Evolutionary conservation across 208 protist genomes (phyloP), one percentile per base, ranked within the genome.

Genomic region (Wallacemonas sp.): DNA sequence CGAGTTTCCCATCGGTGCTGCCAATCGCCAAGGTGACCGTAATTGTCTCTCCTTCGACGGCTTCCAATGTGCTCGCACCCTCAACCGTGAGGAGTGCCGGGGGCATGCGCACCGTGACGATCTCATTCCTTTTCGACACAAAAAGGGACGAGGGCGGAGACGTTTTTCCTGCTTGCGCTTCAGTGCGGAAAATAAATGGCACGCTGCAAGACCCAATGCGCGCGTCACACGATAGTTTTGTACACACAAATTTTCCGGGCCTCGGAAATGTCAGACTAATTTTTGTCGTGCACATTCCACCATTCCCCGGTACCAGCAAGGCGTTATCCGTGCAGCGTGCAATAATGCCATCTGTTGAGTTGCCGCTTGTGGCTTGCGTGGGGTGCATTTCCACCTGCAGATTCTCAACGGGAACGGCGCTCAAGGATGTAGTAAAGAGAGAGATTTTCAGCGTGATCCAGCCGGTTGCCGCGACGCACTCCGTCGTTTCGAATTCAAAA

Each of bases 21-120:
- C 47, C 70, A 30, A 89, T 56, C 0, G 70, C 41, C 32, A 89
- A 65, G 43, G 76, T 62, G 17, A 78, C 57, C 64, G 46, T 52
- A 6, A 76, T 67, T n/a, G 70, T 72, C 57, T 89, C 83, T 4
- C 83, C 83, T 67, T 89, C 83, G 23, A 89, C 66, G 16, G 63
- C 79, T 54, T 71, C 64, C n/a, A 86, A 56, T 21, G 62, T 41
- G 32, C 65, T 66, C 1, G 79, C 68, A 63, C 69, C 70, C 29
- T 79, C 57, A 23, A 82, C 49, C n/a, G 65, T 70, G 21, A 89
- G 63, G 29, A 72, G 34, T 26, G 67, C 68, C 21, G 72, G 34
- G 12, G 68, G 71, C 54, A 81, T 78, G 2, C 56, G 29, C 12
- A 84, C 71, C n/a, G 44, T 57, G 36, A 86, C 64, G 24, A 67